A percentile compares a stretch with the other conserved stretches of the same genome.
These are phyloP conservation scores for Leptodermis oblonga DNA, from an alignment of 257 asterid genomes.

Conservation along the genomic window DNA sequence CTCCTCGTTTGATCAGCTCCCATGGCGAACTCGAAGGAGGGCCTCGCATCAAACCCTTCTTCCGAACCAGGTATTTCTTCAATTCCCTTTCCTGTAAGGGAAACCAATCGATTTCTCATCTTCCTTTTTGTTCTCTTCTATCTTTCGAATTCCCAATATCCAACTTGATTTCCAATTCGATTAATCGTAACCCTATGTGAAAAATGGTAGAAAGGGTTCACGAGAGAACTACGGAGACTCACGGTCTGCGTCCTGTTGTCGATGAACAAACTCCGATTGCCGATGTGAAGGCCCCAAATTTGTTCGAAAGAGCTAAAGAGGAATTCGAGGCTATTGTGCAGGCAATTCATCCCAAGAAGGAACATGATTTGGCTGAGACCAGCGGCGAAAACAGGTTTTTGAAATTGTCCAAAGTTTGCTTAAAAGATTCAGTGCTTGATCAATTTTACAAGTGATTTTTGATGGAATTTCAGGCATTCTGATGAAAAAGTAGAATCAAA, in stretches of 20 bases:
- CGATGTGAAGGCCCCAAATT: conserved; percentile 72
- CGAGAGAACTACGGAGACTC: conserved; percentile 56
- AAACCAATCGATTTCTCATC: neutral
- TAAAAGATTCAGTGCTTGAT: neutral
- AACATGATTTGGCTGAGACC: conserved; percentile 14
- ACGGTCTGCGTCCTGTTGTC: conserved; percentile 61
- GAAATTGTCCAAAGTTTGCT: neutral
- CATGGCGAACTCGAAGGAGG: conserved; percentile 44
- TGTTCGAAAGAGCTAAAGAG: conserved; percentile 75
- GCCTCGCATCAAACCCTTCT: conserved; percentile 21
- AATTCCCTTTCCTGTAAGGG: neutral
- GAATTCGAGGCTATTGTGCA: conserved; percentile 71
- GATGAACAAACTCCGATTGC: conserved; percentile 43
- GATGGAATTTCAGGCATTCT: conserved; percentile 34
- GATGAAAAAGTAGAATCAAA: conserved; percentile 22
- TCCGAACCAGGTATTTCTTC: conserved; percentile 35
- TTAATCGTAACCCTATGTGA: conserved; percentile 9
- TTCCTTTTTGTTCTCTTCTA: neutral
- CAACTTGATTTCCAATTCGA: neutral
- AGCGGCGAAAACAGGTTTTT: conserved; percentile 31
- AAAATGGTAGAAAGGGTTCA: conserved; percentile 37
- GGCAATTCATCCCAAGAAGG: conserved; percentile 57
- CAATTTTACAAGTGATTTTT: neutral
- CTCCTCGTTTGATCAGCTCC: conserved; percentile 9
- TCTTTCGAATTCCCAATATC: neutral